Base-by-base conservation (phyloP, 257 asterid genomes). In the Solanum habrochaites region DNA sequence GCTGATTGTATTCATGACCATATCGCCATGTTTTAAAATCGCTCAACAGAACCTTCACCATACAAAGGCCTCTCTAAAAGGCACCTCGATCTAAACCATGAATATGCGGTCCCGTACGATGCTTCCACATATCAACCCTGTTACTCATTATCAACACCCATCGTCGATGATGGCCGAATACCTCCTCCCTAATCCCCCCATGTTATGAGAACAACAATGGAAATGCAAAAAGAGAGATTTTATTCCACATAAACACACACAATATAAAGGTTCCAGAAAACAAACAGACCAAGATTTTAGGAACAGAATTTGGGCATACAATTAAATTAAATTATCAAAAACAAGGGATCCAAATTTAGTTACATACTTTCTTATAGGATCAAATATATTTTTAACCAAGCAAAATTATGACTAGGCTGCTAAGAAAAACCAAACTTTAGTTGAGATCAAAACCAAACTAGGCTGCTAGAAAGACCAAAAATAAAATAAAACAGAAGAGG, bases 11-110 rank as follows among this genome's bases (percentile, higher is more conserved):
- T 86, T 92, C 90, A 72, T 91, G 70, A 73, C 91, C 89, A 88
- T 89, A n/a, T 93, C 87, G 81, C 97, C 99, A 96, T 96, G 83
- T 87, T 88, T 75, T n/a, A n/a, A n/a, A 88, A 88, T 88, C 85
- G n/a, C 89, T 88, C 82, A 87, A 86, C 91, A 91, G 90, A 88
- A 91, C 88, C 88, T 89, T 82, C 86, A 81, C 62, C 58, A n/a
- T n/a, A n/a, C n/a, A n/a, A n/a, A n/a, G n/a, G n/a, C n/a, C n/a
- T n/a, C n/a, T n/a, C n/a, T n/a, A n/a, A n/a, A n/a, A n/a, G n/a
- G n/a, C n/a, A n/a, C n/a, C n/a, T n/a, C n/a, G n/a, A n/a, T n/a
- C n/a, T n/a, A n/a, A n/a, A n/a, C n/a, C n/a, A n/a, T n/a, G n/a
- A n/a, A n/a, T n/a, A n/a, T n/a, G n/a, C n/a, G n/a, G n/a, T n/a